A percentile compares a stretch with the other conserved stretches of the same genome.
Conservation (phyloP, 805 yeast genomes). For the Huiozyma naganishii region DNA sequence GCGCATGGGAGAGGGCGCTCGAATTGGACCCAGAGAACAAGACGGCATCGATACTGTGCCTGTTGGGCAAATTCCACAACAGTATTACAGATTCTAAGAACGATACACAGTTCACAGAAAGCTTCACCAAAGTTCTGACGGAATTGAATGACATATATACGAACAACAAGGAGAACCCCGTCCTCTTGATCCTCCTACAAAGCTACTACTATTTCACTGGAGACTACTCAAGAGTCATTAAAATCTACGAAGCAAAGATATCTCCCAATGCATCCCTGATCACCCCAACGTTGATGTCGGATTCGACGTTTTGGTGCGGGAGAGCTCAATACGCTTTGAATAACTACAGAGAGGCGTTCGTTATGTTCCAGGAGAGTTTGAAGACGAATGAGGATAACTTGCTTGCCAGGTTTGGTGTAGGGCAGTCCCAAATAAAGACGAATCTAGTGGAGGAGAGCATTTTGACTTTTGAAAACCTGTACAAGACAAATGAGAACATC, state of each 20-base stretch:
- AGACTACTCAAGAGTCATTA: conserved; percentile 47
- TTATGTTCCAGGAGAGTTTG: conserved; percentile 59
- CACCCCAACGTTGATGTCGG: conserved; percentile 37
- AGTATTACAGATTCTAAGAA: conserved; percentile 39
- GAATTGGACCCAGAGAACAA: conserved; percentile 51
- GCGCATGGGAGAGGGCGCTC: conserved; percentile 73
- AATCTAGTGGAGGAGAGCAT: conserved; percentile 74
- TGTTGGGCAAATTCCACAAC: conserved; percentile 57
- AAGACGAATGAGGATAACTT: conserved; percentile 53
- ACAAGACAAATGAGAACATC: conserved; percentile 54
- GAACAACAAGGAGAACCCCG: conserved; percentile 41
- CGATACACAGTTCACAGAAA: conserved; percentile 46
- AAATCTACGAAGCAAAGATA: conserved; percentile 43
- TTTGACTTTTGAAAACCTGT: conserved; percentile 67
- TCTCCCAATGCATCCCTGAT: conserved; percentile 27
- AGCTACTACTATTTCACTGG: conserved; percentile 62
- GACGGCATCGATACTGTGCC: conserved; percentile 54
- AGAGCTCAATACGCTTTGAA: conserved; percentile 53
- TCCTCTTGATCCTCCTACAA: conserved; percentile 55
- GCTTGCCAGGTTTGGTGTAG: conserved; percentile 70
- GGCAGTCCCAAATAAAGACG: conserved; percentile 71
- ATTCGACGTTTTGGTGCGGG: conserved; percentile 76
- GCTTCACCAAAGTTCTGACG: conserved; percentile 49
- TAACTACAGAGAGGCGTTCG: conserved; percentile 62
- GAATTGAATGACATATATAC: conserved; percentile 30